Conservation (phyloP, 345 rosid genomes). For the Diplotaxis tenuifolia region DNA sequence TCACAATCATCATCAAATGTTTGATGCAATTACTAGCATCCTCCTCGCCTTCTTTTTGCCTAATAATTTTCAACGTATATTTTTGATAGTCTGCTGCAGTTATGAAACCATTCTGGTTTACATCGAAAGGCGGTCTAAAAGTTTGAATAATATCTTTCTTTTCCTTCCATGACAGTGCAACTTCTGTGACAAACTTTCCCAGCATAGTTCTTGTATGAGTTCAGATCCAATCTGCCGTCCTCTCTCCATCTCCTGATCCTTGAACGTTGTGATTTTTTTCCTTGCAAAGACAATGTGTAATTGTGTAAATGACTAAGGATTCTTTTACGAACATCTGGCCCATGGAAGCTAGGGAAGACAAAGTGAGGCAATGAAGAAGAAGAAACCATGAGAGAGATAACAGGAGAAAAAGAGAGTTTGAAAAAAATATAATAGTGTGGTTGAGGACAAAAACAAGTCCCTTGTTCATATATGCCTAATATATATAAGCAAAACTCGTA, state of each 20-base stretch:
- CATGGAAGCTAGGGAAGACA: conserved; percentile 4
- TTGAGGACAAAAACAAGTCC: neutral
- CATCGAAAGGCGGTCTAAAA: conserved; percentile 45
- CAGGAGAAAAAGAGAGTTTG: neutral
- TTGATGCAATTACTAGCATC: conserved; percentile 51
- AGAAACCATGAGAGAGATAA: neutral
- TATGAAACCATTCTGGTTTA: conserved; percentile 53
- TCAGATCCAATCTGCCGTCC: neutral
- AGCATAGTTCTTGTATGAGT: neutral
- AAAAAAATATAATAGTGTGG: neutral
- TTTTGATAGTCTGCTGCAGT: conserved; percentile 48
- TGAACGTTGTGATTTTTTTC: neutral
- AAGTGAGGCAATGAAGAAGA: neutral
- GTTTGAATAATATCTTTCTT: conserved; percentile 52
- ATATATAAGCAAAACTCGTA: neutral
- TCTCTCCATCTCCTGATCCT: conserved; percentile 2
- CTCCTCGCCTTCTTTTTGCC: conserved; percentile 50
- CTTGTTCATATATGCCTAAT: no score
- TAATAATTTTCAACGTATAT: conserved; percentile 42
- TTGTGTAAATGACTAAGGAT: conserved; percentile 10
- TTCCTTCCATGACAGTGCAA: neutral
- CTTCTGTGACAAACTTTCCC: neutral
- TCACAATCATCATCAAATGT: conserved; percentile 52
- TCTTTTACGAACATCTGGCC: neutral
- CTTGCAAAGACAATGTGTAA: neutral